Conservation (phyloP, 768 basidiomycete species). For the Gymnopilus junonius region DNA sequence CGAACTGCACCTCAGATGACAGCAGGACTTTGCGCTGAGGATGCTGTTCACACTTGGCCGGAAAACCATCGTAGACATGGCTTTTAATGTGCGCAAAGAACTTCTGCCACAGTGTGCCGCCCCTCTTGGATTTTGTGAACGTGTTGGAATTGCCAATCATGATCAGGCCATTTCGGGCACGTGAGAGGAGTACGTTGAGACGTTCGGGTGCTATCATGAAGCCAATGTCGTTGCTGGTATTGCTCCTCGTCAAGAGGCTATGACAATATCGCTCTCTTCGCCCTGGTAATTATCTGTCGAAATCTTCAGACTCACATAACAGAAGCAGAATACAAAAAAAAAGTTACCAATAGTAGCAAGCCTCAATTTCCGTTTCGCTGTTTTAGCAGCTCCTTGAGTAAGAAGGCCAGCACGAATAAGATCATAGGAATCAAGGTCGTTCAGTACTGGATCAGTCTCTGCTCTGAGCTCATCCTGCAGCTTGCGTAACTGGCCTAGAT, state of each 20-base stretch:
- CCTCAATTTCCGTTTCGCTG: conserved; percentile 50
- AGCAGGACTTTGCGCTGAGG: conserved; percentile 43
- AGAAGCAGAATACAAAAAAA: neutral
- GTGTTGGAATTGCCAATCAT: conserved; percentile 69
- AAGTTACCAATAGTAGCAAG: conserved; percentile 66
- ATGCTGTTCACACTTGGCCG: conserved; percentile 62
- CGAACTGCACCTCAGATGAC: conserved; percentile 50
- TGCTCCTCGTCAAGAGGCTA: conserved; percentile 68
- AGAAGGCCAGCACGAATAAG: conserved; percentile 61
- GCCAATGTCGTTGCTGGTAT: conserved; percentile 58
- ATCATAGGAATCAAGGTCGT: conserved; percentile 65
- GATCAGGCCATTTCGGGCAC: conserved; percentile 67
- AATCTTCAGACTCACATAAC: neutral
- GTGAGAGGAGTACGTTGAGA: conserved; percentile 71
- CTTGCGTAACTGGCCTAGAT: conserved; percentile 65
- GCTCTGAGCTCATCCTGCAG: conserved; percentile 49
- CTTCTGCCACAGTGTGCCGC: conserved; percentile 52
- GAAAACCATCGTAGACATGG: conserved; percentile 61
- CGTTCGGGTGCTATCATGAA: conserved; percentile 76
- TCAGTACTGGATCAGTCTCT: conserved; percentile 61
- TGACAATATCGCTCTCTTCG: conserved; percentile 73
- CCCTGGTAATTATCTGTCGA: conserved; percentile 74
- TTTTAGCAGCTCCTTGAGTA: conserved; percentile 38
- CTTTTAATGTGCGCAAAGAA: conserved; percentile 44
- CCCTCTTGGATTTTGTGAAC: conserved; percentile 51